Evolutionary conservation across 2,329 filamentous ascomycete species (phyloP), one percentile per base, ranked within the genome.

Genomic region (Phialophora verrucosa): DNA sequence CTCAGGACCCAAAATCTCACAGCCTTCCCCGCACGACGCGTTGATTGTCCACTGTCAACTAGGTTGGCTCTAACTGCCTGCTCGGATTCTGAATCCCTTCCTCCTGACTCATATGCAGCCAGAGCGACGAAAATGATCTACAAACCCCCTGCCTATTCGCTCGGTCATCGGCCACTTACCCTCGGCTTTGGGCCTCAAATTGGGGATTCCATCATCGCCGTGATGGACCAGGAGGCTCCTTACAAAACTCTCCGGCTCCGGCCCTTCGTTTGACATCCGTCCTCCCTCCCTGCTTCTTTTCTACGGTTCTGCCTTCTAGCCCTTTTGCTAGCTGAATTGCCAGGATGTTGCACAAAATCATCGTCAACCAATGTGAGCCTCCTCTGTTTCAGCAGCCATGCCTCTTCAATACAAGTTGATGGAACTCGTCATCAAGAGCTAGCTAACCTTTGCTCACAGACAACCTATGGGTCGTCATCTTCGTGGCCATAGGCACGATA

Each of bases 401-500:
- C 17, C 49, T 27, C 20, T 51, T 51, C 14, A 4, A 50, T 10
- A 25, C 7, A 12, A 17, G 17, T 7, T 23, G 17, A 50, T 27
- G 20, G n/a, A n/a, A n/a, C n/a, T 25, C 0, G 20, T 51, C 49
- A 29, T 8, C 53, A 55, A 11, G 25, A 55, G n/a, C 29, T 25
- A 23, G 50, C 50, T 35, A 35, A 55, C 29, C 7, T 25, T 25
- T 3, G 25, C 7, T 55, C 47, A 59, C 71, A 11, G 76, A 75
- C 72, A 77, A 77, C 62, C 69, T 77, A 29, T 72, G 71, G 64
- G 70, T 78, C 35, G 75, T 77, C 17, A 66, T 74, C 31, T 77
- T 76, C 50, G 76, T 78, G 3, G 75, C 76, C 35, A 64, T 77
- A 25, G 76, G 77, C 42, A 74, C 75, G 17, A 77, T 74, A 27